Base-by-base conservation (phyloP, 208 protist genomes). In the Porcisia deanei region DNA sequence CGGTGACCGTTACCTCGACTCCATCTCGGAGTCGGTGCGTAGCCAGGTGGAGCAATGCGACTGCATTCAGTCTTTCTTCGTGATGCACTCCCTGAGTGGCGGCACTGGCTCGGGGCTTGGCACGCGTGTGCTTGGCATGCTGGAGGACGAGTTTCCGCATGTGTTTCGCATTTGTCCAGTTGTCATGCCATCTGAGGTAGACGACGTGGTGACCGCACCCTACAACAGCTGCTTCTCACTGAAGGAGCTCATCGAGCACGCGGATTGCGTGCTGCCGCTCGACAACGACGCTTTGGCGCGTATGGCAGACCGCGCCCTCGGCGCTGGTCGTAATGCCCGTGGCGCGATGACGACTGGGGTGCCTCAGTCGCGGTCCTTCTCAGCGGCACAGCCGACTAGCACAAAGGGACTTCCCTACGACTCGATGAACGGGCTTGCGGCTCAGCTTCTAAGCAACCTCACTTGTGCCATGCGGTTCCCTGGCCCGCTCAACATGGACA, bases 21-120 rank as follows among this genome's bases (percentile, higher is more conserved):
- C 75, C 63, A 94, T 98, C 54, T 64, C 91, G 7, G 92, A 99
- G 25, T 82, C 87, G 43, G 91, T 98, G 49, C 89, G 97, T 0
- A 80, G 69, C 1, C 88, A 93, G 72, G 97, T 97, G 20, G 96
- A 99, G 87, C 72, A 81, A 10, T 99, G 98, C 83, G 96, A 99
- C 78, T 98, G 94, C 74, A 88, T 99, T 30, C 98, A 99, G 80
- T 91, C 94, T 61, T 99, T 99, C 83, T 91, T 99, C 67, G 71
- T 99, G 3, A 88, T 98, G 78, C 97, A 99, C 82, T 98, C 95
- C 6, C 77, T 99, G 22, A 98, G 98, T 66, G 98, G 98, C 16
- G 98, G 98, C 57, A 99, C 98, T 2, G 98, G 98, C 7, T 99
- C 96, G 2, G 98, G 98, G 0, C 87, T 99, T 1, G 98, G 97